Conservation (phyloP, 768 basidiomycete species). For the Pulveroboletus sp. region DNA sequence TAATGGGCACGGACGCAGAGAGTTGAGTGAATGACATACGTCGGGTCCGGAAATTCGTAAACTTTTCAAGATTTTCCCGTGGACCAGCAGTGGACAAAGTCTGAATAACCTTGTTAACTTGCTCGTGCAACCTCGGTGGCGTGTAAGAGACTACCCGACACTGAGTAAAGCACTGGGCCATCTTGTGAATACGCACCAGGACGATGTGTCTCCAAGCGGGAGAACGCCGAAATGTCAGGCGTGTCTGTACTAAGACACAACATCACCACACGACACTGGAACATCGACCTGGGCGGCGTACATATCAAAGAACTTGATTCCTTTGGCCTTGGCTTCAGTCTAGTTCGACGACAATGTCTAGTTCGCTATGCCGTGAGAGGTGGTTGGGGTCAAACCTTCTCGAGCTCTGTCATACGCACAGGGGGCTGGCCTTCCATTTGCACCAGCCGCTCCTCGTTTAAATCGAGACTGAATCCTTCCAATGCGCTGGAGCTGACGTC, state of each 20-base stretch:
- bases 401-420: conserved; percentile 82
- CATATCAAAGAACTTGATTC: conserved; percentile 86
- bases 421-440: conserved; percentile 67
- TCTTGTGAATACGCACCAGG: conserved; percentile 33
- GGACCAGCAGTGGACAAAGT: conserved; percentile 64
- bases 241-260: conserved; percentile 61
- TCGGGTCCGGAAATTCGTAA: conserved; percentile 70
- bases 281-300: conserved; percentile 31
- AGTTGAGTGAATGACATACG: conserved; percentile 39
- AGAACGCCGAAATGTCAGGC: conserved; percentile 48
- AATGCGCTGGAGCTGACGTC: conserved; percentile 16
- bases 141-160: conserved; percentile 46
- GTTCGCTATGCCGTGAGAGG: not conserved
- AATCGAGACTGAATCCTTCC: conserved; percentile 63
- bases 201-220: conserved; percentile 33
- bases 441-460: conserved; percentile 68
- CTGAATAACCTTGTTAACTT: conserved; percentile 57
- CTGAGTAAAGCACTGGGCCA: not conserved
- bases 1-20: conserved; percentile 1
- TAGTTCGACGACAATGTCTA: conserved; percentile 21
- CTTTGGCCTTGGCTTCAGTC: conserved; percentile 75
- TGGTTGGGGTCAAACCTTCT: conserved; percentile 53
- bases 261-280: not conserved
- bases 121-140: conserved; percentile 54
- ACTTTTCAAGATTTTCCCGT: conserved; percentile 55